A percentile compares a stretch with the other conserved stretches of the same genome.
phyloP scores from a whole-genome alignment of 2,329 filamentous ascomycete genomes.

The Coniochaeta sp. region DNA sequence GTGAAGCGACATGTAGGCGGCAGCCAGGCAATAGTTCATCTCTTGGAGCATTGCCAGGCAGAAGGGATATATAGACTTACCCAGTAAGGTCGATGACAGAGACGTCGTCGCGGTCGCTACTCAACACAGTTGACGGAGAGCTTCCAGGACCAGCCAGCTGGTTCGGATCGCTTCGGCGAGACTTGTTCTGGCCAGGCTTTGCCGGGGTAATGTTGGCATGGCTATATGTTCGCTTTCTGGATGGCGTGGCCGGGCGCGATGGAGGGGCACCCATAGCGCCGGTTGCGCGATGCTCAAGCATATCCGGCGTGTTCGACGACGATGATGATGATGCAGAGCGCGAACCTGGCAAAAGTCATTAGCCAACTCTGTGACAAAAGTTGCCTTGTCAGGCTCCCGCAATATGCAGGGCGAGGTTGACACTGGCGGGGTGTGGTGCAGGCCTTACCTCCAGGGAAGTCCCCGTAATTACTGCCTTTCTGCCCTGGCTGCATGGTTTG shows the following conservation, averaged over 20 bases:
- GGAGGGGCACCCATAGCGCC: neutral
- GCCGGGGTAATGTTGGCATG: constrained; percentile 13
- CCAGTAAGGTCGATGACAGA: constrained; percentile 20
- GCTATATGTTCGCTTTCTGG: constrained; percentile 19
- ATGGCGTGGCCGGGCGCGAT: constrained; percentile 1
- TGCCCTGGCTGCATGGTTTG: neutral
- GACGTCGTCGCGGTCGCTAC: neutral
- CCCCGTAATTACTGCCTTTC: neutral
- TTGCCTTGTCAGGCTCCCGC: neutral
- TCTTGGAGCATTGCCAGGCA: neutral
- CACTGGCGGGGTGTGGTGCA: neutral
- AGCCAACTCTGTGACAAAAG: neutral
- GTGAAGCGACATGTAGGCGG: neutral
- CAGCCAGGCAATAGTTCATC: neutral
- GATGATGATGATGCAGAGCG: neutral
- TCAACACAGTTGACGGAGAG: constrained; percentile 4
- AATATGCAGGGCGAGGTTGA: neutral
- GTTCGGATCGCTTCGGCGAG: constrained; percentile 19
- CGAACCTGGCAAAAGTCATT: neutral
- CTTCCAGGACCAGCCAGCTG: constrained; percentile 4
- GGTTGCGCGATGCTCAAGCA: constrained; percentile 4
- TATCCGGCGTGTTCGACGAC: constrained; percentile 3
- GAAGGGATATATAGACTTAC: constrained; percentile 9
- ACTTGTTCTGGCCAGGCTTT: constrained; percentile 18
- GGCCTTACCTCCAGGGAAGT: neutral